phyloP scores from a whole-genome alignment of 2,329 filamentous ascomycete genomes.

The Penicillium oxalicum region DNA sequence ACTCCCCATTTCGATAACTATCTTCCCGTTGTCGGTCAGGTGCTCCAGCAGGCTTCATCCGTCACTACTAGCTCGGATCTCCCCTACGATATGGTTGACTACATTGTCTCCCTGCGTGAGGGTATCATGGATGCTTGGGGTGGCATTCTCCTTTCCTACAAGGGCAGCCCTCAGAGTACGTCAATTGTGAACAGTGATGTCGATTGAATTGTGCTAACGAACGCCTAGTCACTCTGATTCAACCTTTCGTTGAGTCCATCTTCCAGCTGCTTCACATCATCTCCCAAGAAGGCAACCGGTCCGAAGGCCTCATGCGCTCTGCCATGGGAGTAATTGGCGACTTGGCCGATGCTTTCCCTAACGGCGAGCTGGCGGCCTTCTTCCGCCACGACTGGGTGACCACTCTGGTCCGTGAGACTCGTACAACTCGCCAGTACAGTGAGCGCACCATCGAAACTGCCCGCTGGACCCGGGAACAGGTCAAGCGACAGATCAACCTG shows the following conservation, averaged over 20 bases:
- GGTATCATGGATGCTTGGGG: constrained; percentile 99
- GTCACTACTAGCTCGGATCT: constrained; percentile 74
- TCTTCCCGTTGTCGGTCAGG: constrained; percentile 82
- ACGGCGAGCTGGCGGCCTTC: constrained; percentile 73
- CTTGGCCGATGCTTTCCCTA: constrained; percentile 86
- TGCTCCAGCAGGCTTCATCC: constrained; percentile 84
- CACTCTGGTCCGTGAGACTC: constrained; percentile 83
- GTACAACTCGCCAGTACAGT: constrained; percentile 80
- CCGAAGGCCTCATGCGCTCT: constrained; percentile 85
- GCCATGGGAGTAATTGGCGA: constrained; percentile 97
- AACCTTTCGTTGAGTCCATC: constrained; percentile 75
- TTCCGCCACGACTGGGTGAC: constrained; percentile 92
- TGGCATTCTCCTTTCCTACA: constrained; percentile 92
- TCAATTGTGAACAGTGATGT: not conserved
- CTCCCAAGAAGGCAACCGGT: constrained; percentile 76
- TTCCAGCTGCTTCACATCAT: constrained; percentile 81
- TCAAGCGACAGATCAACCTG: constrained; percentile 69
- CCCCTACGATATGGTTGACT: constrained; percentile 93
- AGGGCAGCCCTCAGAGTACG: constrained; percentile 50
- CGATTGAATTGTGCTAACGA: constrained; percentile 8
- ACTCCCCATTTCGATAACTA: constrained; percentile 89
- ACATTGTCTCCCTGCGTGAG: constrained; percentile 88
- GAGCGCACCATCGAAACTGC: constrained; percentile 85
- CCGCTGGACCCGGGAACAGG: constrained; percentile 94
- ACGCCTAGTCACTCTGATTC: constrained; percentile 58